Base-by-base conservation (phyloP, 2,329 filamentous ascomycete genomes). In the Colletotrichum orchidophilum region DNA sequence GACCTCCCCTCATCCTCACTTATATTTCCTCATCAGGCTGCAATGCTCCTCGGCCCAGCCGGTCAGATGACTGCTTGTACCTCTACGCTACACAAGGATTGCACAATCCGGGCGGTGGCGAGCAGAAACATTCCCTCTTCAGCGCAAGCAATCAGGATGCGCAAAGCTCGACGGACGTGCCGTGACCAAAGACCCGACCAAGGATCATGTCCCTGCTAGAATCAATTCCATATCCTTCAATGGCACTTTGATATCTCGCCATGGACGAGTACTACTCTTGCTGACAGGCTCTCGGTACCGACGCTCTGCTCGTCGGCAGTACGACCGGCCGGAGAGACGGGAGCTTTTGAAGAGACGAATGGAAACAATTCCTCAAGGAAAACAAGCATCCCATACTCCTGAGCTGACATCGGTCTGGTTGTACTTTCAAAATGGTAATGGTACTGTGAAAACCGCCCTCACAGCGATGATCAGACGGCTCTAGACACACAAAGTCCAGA, bases 371-470 rank as follows among this genome's bases (percentile, higher is more conserved):
- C 46, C 1, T 1, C 29, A 15, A 29, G 21, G 18, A 27, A 52
- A 9, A 21, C 46, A 33, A 35, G 21, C 7, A n/a, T 21, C 24
- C n/a, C 8, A 6, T 49, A 5, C 15, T 53, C 15, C 26, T n/a
- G 21, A 13, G n/a, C 29, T 67, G 39, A 24, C 24, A n/a, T 52
- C 27, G 50, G 58, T 52, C 46, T n/a, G n/a, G 46, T 9, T 54
- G 33, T n/a, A 31, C 59, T 12, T 33, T 12, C 39, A 46, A 46
- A 18, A 2, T 46, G 39, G 31, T 35, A 18, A 2, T 46, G 39
- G 31, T 35, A 33, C 63, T 33, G 33, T 59, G 53, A 46, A 53
- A 53, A 58, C 58, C 26, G 31, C 55, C 64, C 63, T 58, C 49
- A 42, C 53, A 63, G 49, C 58, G 59, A 58, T 62, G 21, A 46